These are phyloP conservation scores for Rhinocladiella mackenziei DNA, from an alignment of 2,329 filamentous ascomycete species.

Conservation along the genomic window DNA sequence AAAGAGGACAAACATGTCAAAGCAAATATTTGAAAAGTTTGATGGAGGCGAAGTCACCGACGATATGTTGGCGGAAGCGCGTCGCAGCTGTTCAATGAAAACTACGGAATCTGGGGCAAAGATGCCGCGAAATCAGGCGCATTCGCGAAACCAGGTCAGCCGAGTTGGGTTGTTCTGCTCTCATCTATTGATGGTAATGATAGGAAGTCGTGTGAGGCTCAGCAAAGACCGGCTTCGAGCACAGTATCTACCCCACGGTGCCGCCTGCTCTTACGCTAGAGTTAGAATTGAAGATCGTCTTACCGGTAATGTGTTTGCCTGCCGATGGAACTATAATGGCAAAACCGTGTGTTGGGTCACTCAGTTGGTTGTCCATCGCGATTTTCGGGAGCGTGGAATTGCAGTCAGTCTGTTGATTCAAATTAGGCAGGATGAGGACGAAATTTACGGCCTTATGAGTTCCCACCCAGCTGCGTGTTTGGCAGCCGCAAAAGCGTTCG, in stretches of 20 bases:
- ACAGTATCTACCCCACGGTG: constrained; percentile 33
- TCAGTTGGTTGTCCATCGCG: constrained; percentile 38
- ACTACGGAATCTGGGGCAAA: constrained; percentile 36
- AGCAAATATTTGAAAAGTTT: constrained; percentile 28
- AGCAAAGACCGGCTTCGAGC: constrained; percentile 33
- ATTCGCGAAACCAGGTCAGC: constrained; percentile 5
- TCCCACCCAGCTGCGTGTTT: constrained; percentile 16
- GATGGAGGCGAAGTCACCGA: constrained; percentile 34
- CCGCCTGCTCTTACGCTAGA: constrained; percentile 34
- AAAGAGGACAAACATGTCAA: constrained; percentile 12
- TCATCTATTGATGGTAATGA: constrained; percentile 2
- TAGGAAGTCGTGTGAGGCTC: constrained; percentile 28
- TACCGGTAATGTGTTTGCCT: constrained; percentile 37
- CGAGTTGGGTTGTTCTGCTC: background rate
- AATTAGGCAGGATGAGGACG: constrained; percentile 9
- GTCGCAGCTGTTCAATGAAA: constrained; percentile 34
- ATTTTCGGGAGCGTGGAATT: constrained; percentile 38
- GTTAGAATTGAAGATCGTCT: constrained; percentile 35
- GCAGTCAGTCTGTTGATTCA: constrained; percentile 29
- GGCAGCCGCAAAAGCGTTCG: constrained; percentile 17
- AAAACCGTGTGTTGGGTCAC: constrained; percentile 41
- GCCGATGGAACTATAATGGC: constrained; percentile 35
- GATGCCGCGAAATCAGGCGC: constrained; percentile 4
- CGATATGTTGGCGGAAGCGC: constrained; percentile 38
- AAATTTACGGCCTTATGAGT: constrained; percentile 17